phyloP scores from a whole-genome alignment of 1,284 basidiomycete species.

The Rhizopogon parksii region DNA sequence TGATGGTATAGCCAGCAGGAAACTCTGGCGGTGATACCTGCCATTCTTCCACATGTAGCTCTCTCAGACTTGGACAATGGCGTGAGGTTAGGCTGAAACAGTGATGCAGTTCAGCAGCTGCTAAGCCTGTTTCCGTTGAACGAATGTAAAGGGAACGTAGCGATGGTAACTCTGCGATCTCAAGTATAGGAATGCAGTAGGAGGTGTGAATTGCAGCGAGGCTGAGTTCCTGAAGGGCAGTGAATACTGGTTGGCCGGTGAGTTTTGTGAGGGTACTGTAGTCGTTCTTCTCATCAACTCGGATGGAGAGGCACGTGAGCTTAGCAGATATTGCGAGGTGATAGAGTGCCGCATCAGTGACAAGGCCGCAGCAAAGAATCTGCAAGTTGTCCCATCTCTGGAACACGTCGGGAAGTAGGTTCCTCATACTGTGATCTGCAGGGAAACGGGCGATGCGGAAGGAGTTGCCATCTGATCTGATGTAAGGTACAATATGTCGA shows the following conservation, averaged over 20 bases:
- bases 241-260: background rate
- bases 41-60: background rate
- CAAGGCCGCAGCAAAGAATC: background rate
- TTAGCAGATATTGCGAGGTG: background rate
- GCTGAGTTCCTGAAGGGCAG: background rate
- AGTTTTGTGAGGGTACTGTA: background rate
- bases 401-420: background rate
- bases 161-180: background rate
- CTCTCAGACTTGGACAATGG: background rate
- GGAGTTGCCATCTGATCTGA: background rate
- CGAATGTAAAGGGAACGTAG: background rate
- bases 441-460: background rate
- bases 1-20: background rate
- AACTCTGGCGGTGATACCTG: background rate
- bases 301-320: background rate
- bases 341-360: background rate
- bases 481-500: background rate
- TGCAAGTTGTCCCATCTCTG: background rate
- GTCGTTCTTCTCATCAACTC: background rate
- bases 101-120: background rate
- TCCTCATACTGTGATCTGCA: background rate
- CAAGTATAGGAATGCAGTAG: background rate
- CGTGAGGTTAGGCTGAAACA: background rate
- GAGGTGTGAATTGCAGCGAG: background rate
- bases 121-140: background rate